Percentiles rank a stretch among this genome's conserved stretches.
phyloP scores from a whole-genome alignment of 2,329 filamentous ascomycete genomes.

The Verruconis gallopava region DNA sequence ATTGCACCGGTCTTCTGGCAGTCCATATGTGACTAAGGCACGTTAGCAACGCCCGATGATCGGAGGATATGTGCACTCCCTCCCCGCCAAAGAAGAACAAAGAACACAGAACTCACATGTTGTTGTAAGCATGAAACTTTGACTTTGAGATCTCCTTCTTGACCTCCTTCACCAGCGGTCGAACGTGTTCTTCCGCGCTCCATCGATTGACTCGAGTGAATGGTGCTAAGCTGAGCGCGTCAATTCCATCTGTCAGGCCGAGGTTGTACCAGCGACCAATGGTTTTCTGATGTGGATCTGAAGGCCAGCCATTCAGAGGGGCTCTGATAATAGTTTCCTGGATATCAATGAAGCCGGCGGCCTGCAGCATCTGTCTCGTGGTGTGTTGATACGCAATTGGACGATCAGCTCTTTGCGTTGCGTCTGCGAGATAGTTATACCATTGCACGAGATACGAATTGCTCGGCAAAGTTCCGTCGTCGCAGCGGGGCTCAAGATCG shows the following conservation, averaged over 20 bases:
- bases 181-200: constrained; percentile 46
- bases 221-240: constrained; percentile 60
- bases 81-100: no score
- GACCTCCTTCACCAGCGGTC: constrained; percentile 47
- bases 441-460: constrained; percentile 52
- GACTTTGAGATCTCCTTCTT: constrained; percentile 56
- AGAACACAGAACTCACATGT: constrained; percentile 46
- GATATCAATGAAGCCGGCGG: constrained; percentile 69
- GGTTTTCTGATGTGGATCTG: constrained; percentile 49
- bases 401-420: constrained; percentile 51
- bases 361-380: constrained; percentile 48
- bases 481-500: constrained; percentile 63
- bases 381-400: constrained; percentile 53
- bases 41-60: constrained; percentile 2
- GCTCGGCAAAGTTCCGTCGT: constrained; percentile 47
- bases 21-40: constrained; percentile 11
- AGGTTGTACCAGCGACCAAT: constrained; percentile 77
- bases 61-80: no score
- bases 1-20: constrained; percentile 11
- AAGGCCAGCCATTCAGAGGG: constrained; percentile 62
- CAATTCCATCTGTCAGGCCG: constrained; percentile 58
- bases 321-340: constrained; percentile 54
- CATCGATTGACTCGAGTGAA: constrained; percentile 53
- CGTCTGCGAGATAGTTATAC: constrained; percentile 54
- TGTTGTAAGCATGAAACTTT: constrained; percentile 59